Conservation (phyloP, 1,284 basidiomycete species). For the Boletus mariae region DNA sequence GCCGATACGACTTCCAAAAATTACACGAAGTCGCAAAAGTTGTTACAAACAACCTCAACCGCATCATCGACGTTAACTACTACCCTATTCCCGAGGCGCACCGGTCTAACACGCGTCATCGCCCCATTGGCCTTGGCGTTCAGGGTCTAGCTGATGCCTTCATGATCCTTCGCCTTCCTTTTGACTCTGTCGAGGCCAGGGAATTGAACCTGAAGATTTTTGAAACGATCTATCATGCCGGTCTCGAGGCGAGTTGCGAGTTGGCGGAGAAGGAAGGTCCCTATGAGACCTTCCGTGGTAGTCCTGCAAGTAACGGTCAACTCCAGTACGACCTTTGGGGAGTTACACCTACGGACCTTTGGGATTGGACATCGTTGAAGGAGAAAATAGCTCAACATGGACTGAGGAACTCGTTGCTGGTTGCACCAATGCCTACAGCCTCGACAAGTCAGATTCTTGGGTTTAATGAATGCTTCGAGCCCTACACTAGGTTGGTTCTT, state of each 20-base stretch:
- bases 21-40: conserved; percentile 94
- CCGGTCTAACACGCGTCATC: conserved; percentile 95
- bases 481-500: conserved; percentile 76
- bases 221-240: conserved; percentile 98
- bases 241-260: conserved; percentile 90
- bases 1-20: conserved; percentile 88
- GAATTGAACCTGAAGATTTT: conserved; percentile 95
- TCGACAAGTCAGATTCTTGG: conserved; percentile 98
- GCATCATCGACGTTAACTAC: conserved; percentile 91
- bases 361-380: conserved; percentile 94
- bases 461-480: conserved; percentile 98
- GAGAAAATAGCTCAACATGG: conserved; percentile 86
- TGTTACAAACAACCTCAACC: conserved; percentile 90
- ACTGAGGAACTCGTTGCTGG: conserved; percentile 90
- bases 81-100: conserved; percentile 93
- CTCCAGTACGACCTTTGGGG: conserved; percentile 97
- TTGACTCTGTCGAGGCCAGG: conserved; percentile 88
- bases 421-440: conserved; percentile 98
- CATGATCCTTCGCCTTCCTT: conserved; percentile 95
- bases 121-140: conserved; percentile 97
- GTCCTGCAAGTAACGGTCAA: conserved; percentile 84
- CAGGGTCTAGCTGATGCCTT: conserved; percentile 98
- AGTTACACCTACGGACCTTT: conserved; percentile 86
- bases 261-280: conserved; percentile 80
- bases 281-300: conserved; percentile 92